A percentile compares a stretch with the other conserved stretches of the same genome.
phyloP scores from a whole-genome alignment of 2,329 filamentous ascomycete species.

The Knufia petricola region DNA sequence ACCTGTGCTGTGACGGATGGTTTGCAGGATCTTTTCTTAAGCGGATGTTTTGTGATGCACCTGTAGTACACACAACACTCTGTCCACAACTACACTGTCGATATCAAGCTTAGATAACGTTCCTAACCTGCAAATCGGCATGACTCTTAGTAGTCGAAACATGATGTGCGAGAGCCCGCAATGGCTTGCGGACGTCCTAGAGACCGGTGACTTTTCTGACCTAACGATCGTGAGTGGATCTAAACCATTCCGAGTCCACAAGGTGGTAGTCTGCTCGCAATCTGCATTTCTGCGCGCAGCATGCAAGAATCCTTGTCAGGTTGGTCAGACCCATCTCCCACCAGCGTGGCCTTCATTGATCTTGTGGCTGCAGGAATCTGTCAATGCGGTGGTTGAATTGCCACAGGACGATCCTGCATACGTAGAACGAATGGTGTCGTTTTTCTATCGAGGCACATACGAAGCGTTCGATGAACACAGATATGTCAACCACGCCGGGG shows the following conservation, averaged over 20 bases:
- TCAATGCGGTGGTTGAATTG: constrained; percentile 1
- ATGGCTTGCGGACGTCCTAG: background rate
- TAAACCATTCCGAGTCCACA: constrained; percentile 7
- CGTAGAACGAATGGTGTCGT: constrained; percentile 4
- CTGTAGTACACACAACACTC: no score
- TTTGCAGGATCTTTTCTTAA: no score
- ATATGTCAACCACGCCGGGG: constrained; percentile 2
- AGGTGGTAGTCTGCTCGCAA: constrained; percentile 9
- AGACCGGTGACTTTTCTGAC: constrained; percentile 7
- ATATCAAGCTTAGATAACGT: no score
- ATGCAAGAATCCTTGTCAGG: constrained; percentile 5
- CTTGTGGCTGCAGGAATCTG: background rate
- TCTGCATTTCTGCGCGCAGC: constrained; percentile 6
- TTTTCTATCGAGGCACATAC: constrained; percentile 5
- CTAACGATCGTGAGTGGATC: constrained; percentile 3
- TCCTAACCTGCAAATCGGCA: no score
- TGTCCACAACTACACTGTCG: no score
- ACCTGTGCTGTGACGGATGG: no score
- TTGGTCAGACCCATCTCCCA: background rate
- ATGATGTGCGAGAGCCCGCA: background rate
- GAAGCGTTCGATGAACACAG: background rate
- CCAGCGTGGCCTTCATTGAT: background rate
- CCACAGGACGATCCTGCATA: background rate
- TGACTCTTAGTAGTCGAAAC: background rate
- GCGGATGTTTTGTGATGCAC: no score